Evolutionary conservation across 2,329 filamentous ascomycete species (phyloP), one percentile per base, ranked within the genome.

Genomic region (Aspergillus phoenicis): DNA sequence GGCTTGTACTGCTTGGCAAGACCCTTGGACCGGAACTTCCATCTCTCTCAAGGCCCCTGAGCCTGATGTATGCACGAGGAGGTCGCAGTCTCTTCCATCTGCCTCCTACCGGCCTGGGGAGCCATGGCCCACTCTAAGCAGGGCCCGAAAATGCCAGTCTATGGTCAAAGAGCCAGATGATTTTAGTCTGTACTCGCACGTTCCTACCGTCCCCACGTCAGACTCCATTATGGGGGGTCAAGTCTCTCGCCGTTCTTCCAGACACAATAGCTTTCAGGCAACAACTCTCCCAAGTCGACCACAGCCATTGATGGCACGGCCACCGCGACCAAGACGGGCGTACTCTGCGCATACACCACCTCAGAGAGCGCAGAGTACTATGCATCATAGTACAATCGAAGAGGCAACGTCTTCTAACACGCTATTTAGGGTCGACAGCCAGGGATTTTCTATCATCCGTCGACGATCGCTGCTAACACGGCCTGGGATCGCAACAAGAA

Each of bases 371-470:
- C 66, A 58, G 17, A 70, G 66, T 58, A 62, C 61, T 36, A 64
- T 73, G 26, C 66, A 71, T 56, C 66, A 69, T n/a, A 66, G 57
- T 47, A 59, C 58, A 0, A 61, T 71, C 20, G 69, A 73, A 59
- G 67, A 71, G 39, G 68, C 71, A 17, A 64, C 70, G 11, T 70
- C 72, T 51, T 71, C 71, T n/a, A 75, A 74, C 48, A 75, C 71
- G 1, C 68, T 71, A 62, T 73, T 75, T 47, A 63, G 71, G 57
- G 69, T 73, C 36, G 71, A 72, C 26, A 71, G 68, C 48, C 73
- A 73, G 52, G 70, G 73, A 8, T 72, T 73, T 59, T 75, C 74
- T 13, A 58, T 76, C 41, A 77, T 73, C n/a, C 75, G 75, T 22
- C 72, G 75, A 22, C 72, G 73, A 17, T 78, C 76, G 30, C 66